Base-by-base conservation (phyloP, 2,329 filamentous ascomycete species). In the Leptographium lundbergii region DNA sequence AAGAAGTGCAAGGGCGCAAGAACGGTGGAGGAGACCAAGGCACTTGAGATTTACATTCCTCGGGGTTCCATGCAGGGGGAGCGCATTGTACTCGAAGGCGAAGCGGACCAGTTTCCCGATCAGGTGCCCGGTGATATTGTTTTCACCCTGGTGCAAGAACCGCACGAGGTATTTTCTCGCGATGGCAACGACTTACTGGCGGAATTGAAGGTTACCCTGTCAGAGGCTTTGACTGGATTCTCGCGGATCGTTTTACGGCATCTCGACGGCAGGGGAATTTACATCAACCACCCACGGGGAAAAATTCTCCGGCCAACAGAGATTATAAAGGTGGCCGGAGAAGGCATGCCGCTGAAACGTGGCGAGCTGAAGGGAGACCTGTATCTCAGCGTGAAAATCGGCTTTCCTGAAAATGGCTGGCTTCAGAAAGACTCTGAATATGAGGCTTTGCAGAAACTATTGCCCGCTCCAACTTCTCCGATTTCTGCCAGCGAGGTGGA, bases 1-100 rank as follows among this genome's bases (percentile, higher is more conserved):
- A 96, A 95, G 80, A 96, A 94, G 78, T 99, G 94, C 83, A 97
- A 97, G 75, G 94, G 94, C 68, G 89, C 88, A 72, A 83, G 89
- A 63, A 91, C 89, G 17, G 84, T 85, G 52, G 87, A 91, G 67
- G 88, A 94, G 73, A 94, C 89, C 73, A 99, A 97, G 76, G 88
- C 92, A 4, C 78, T 99, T 61, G 94, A 99, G 74, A 86, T 99
- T 57, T 97, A 97, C 75, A 96, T 99, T 61, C 91, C 92, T 11
- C 84, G 88, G 57, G 92, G 92, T 54, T 87, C 88, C 47, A 82
- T 82, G 77, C 86, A 95, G 70, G 91, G 91, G 64, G 92, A 99
- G 68, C 85, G 85, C 65, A 96, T 99, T 67, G 82, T 91, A 11
- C 78, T 99, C 5, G 87, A 95, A 69, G 92, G 92, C 61, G 94